Evolutionary conservation across 371 early-diverging fungal species (phyloP), one percentile per base, ranked within the genome.

Genomic region (Circinella umbellata): DNA sequence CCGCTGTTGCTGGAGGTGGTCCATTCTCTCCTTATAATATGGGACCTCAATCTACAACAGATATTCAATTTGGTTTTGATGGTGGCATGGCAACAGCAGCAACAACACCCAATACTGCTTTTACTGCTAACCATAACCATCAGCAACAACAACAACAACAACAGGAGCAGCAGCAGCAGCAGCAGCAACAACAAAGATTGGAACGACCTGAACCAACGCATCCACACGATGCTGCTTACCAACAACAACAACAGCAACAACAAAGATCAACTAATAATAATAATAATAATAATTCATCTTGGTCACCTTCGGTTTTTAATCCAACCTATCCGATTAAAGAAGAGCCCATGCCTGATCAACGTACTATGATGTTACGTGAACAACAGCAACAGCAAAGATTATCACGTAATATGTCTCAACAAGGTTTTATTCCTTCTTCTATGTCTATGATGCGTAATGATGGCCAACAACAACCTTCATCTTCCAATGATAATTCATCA

Each of bases 21-120:
- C 67, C 67, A 13, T 69, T 69, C 46, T 59, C 70, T 17, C 63
- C 70, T 17, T 67, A 69, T 36, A 61, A 42, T 51, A 61, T 69
- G 63, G 39, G 14, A 4, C 48, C 68, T 42, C 60, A 55, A 39
- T 48, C 49, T 4, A 61, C 63, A 7, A 61, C 63, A 14, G 66
- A 67, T 18, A 71, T 67, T 35, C 63, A 38, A 17, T 70, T 70
- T 46, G 66, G 62, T 7, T 66, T 66, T 60, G 66, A 66, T 53
- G 60, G 63, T 13, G 68, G 63, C 48, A 51, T 68, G 49, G 61
- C 68, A 35, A 34, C 49, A 37, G 65, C 49, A 6, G 48, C 39
- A 7, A n/a, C 39, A 14, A 14, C 55, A 39, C 10, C 60, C 57
- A 57, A 57, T 10, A 59, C 60, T 34, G 67, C 55, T 7, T 55